Evolutionary conservation across 495 filamentous ascomycete genomes (phyloP).

Genomic region (Lasiosphaeria ovina): DNA sequence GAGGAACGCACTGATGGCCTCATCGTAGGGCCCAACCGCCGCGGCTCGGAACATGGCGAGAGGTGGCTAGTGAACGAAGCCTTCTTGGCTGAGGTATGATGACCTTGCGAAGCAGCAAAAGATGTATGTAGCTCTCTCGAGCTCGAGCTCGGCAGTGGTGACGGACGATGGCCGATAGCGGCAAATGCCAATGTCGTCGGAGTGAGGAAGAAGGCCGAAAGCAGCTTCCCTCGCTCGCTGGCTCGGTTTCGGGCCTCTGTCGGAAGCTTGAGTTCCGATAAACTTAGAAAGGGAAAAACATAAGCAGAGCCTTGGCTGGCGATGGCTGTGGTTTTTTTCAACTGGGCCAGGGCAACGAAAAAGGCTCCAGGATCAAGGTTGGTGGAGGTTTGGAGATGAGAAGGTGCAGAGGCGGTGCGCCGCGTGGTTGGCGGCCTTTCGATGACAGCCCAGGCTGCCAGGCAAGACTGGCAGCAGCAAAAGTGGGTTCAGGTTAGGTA

Average conservation of each 20-base stretch:
- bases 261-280: too few relatives aligned
- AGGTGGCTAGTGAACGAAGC: constrained; percentile 5
- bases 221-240: too few relatives aligned
- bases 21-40: constrained; percentile 50
- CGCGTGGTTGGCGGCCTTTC: constrained; percentile 22
- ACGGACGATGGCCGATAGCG: too few relatives aligned
- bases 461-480: neutral
- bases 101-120: neutral
- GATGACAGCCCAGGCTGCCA: constrained; percentile 7
- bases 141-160: neutral
- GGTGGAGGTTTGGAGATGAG: constrained; percentile 8
- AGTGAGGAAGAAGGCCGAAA: too few relatives aligned
- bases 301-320: too few relatives aligned
- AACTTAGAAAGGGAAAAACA: too few relatives aligned
- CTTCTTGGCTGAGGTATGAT: neutral
- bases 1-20: constrained; percentile 46
- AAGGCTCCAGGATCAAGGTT: neutral
- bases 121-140: neutral
- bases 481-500: neutral
- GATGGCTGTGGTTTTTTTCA: neutral
- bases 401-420: constrained; percentile 8
- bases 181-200: too few relatives aligned
- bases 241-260: too few relatives aligned
- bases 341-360: neutral
- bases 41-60: constrained; percentile 52